Evolutionary conservation across 2,329 filamentous ascomycete species (phyloP).

Genomic region (Fonsecaea pedrosoi): DNA sequence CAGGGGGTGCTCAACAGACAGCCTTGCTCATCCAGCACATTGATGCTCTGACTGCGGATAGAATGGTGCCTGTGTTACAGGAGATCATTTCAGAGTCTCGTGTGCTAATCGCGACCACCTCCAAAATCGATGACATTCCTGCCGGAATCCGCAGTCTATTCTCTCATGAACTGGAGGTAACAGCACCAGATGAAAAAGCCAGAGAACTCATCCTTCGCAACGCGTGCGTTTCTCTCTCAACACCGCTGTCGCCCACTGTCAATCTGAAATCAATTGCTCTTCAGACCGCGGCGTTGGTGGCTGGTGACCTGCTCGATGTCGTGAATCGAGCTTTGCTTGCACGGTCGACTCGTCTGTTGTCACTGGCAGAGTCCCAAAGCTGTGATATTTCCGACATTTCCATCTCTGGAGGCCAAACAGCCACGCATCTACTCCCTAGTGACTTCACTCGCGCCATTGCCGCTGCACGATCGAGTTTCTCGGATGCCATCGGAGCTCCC

Average conservation of each 20-base stretch:
- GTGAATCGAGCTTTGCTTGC: conserved; percentile 87
- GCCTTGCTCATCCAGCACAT: conserved; percentile 86
- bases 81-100: conserved; percentile 80
- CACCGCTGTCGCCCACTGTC: conserved; percentile 81
- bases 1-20: conserved; percentile 83
- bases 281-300: conserved; percentile 94
- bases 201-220: conserved; percentile 83
- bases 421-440: conserved; percentile 76
- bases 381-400: conserved; percentile 69
- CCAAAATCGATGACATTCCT: conserved; percentile 91
- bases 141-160: conserved; percentile 90
- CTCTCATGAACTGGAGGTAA: conserved; percentile 93
- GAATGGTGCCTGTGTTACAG: conserved; percentile 83
- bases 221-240: conserved; percentile 76
- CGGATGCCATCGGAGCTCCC: conserved; percentile 93
- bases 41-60: conserved; percentile 87
- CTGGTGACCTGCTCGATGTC: conserved; percentile 91
- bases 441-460: conserved; percentile 96
- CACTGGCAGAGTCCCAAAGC: conserved; percentile 60
- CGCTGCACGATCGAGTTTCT: conserved; percentile 95
- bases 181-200: conserved; percentile 88
- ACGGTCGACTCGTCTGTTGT: conserved; percentile 75
- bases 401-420: conserved; percentile 80
- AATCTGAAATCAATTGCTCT: conserved; percentile 85
- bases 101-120: conserved; percentile 90